Evolutionary conservation across 306 rosid genomes (phyloP), one percentile per base, ranked within the genome.

Genomic region (Prunus mume): DNA sequence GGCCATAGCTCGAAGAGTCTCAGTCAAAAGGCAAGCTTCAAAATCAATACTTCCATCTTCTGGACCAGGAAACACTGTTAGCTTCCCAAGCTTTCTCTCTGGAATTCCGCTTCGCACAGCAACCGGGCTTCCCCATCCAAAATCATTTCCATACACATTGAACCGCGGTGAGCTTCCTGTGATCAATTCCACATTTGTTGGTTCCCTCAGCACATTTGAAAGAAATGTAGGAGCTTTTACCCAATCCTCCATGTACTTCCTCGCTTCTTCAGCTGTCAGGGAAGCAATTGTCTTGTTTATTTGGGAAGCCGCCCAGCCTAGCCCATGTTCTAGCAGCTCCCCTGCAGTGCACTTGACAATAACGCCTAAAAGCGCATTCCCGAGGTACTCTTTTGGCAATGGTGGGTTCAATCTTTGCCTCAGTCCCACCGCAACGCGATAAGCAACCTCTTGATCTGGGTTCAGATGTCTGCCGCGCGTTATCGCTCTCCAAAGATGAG

Each of bases 71-170:
- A 34, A 85, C 50, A 82, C 45, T 4, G 66, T 72, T 20, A 82
- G 47, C 76, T 55, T 87, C 41, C 88, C 86, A 6, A 34, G 41
- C 41, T 34, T 34, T 34, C 41, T 34, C 41, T 34, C 41, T 34
- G 41, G 20, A 1, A 5, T 1, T 3, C 86, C 91, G 32, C 86
- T 87, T 67, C 85, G 28, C 5, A 85, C 85, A 0, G 79, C 88
- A 20, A 84, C 43, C 0, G 87, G 88, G 60, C 67, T 85, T 4
- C 87, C 89, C 87, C 83, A 83, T 7, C 89, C 89, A 15, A 87
- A 87, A 30, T 87, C 87, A 63, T 81, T 85, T 9, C 86, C 79
- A 17, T 83, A 87, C 45, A 87, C 68, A 54, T 85, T 18, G 69
- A 85, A 87, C 75, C 85, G 13, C 2, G 86, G 89, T 2, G 91